Evolutionary conservation across 2,329 filamentous ascomycete genomes (phyloP).

Genomic region (Fusarium sp.): DNA sequence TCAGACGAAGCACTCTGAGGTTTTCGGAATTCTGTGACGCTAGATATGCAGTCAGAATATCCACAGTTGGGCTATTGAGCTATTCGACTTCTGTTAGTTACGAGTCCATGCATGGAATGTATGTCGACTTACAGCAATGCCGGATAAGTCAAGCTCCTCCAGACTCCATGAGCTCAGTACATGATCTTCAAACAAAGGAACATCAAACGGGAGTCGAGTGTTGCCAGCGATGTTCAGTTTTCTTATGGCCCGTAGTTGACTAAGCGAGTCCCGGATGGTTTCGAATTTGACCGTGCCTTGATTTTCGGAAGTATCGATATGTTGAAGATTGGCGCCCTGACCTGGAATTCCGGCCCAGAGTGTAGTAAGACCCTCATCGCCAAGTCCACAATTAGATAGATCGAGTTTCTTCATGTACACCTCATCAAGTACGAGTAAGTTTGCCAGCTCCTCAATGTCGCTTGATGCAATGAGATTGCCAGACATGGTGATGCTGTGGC

Average conservation of each 20-base stretch:
- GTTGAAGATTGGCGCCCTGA: constrained; percentile 57
- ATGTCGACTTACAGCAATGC: constrained; percentile 57
- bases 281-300: constrained; percentile 60
- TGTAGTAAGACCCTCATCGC: constrained; percentile 58
- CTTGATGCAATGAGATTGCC: constrained; percentile 58
- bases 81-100: constrained; percentile 16
- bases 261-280: constrained; percentile 56
- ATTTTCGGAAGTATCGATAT: constrained; percentile 64
- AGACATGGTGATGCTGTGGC: constrained; percentile 61
- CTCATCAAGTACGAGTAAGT: constrained; percentile 47
- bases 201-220: constrained; percentile 57
- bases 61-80: constrained; percentile 61
- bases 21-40: constrained; percentile 50
- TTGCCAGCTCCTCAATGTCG: constrained; percentile 58
- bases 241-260: constrained; percentile 55
- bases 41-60: constrained; percentile 59
- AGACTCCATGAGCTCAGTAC: constrained; percentile 57
- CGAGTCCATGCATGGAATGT: not conserved
- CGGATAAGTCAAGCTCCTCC: constrained; percentile 64
- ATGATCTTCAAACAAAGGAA: constrained; percentile 58
- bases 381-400: constrained; percentile 61
- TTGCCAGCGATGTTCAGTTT: constrained; percentile 62
- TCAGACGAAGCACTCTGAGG: constrained; percentile 58
- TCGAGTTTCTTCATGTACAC: constrained; percentile 59
- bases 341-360: constrained; percentile 60